Base-by-base conservation (phyloP, 1,284 basidiomycete genomes). In the Puccinia horiana region DNA sequence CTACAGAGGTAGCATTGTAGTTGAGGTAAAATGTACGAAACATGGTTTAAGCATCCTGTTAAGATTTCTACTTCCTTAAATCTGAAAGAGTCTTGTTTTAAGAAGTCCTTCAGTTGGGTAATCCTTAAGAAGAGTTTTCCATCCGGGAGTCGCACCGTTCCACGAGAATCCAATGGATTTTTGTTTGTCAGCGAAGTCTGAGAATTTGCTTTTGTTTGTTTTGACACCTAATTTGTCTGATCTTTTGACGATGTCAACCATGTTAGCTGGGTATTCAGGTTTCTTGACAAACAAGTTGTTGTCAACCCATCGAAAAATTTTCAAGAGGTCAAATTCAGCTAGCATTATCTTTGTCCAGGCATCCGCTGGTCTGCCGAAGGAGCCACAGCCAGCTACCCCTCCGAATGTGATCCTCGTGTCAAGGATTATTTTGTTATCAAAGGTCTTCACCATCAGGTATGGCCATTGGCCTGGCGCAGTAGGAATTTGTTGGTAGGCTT, bases 131-230 rank as follows among this genome's bases (percentile, higher is more conserved):
- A 23, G 8, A 4, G 35, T 20, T 74, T 74, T 35, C 32, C 29
- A 26, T 18, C 6, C 1, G 42, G 72, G 8, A 54, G 44, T 29
- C n/a, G 5, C 1, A 54, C 72, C 2, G 72, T 74, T 54, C 72
- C 72, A 74, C 11, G 54, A 12, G 18, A 74, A 74, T 2, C 72
- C 72, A 16, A 74, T 35, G 23, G 18, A 74, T 54, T 74, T 74
- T 16, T 74, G 42, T 54, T 54, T 29, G 11, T 74, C 32, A 14
- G 23, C 54, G n/a, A 49, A 74, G 26, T 74, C 72, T 9, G 47
- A 32, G n/a, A 14, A 74, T 32, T 74, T 74, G 29, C 29, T 29
- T 1, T 5, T 52, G 54, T 54, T 74, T 2, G 72, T 54, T 16
- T 32, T 16, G 3, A 74, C 72, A 6, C 42, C 72, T 52, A 74